Base-by-base conservation (phyloP, 2,329 filamentous ascomycete species). In the Penicillium oxalicum region DNA sequence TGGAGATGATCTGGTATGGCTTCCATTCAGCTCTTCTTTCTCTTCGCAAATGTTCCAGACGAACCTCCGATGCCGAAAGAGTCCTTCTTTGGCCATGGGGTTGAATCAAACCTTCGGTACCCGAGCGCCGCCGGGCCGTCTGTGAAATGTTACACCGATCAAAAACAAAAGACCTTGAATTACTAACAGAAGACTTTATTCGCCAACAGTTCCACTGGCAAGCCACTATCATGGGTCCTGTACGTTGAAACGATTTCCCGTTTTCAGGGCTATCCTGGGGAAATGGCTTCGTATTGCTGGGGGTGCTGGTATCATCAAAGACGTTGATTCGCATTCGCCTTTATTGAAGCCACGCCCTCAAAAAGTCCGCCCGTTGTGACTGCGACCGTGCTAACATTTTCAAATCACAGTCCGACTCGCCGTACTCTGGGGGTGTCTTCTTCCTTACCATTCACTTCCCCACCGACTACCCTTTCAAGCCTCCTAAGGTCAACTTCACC, bases 401-500 rank as follows among this genome's bases (percentile, higher is more conserved):
- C 18, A 26, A 37, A 27, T 40, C 36, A 32, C 63, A 94, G 89
- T 81, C 87, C 72, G 93, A 97, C 74, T 96, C 90, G 68, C 93
- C 93, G 72, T 98, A 97, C 80, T 89, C 91, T 44, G 91, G 91
- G 71, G 93, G 93, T 68, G 91, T 98, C 63, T 98, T 98, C 82
- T 98, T 98, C 84, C 83, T 98, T 60, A 86, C 87, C 62, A 98
- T 98, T 70, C 90, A 96, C 77, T 97, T 98, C 81, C 93, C 93
- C 61, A 98, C 93, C 80, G 93, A 98, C 80, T 98, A 98, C 76
- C 93, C 93, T 37, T 98, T 98, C 82, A 98, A 98, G 86, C 93
- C 93, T 56, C 93, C 93, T 63, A 98, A 98, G 83, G 91, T 98
- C 76, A 96, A 96, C 86, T 98, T 98, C 82, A 97, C 90, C 64